Conservation (phyloP, 2,329 filamentous ascomycete species). For the Trichoderma atrobrunneum region DNA sequence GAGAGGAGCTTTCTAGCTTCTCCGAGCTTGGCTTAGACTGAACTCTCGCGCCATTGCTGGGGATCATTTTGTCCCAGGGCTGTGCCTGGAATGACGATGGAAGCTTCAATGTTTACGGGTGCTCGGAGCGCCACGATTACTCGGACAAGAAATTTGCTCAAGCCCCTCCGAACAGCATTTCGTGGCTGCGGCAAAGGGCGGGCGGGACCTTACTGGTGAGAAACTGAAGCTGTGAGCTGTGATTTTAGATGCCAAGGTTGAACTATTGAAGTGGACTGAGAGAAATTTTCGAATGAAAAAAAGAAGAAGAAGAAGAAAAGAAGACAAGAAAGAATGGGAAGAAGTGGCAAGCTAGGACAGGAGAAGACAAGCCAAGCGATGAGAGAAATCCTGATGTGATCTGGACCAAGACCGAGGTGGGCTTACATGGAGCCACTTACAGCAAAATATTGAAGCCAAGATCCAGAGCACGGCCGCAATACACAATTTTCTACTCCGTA, state of each 20-base stretch:
- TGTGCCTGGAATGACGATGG: constrained; percentile 1
- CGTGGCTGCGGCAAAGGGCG: constrained; percentile 1
- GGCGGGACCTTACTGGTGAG: not conserved
- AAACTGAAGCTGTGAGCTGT: not conserved
- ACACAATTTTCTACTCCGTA: not conserved
- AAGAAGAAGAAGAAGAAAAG: not conserved
- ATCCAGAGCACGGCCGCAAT: not conserved
- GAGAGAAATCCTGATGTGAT: not conserved
- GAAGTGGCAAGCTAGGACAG: not conserved
- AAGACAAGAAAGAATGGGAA: not conserved
- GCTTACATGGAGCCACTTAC: not conserved
- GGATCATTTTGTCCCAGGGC: not conserved
- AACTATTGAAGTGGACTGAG: not conserved
- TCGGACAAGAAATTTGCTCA: not conserved
- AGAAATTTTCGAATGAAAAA: not conserved
- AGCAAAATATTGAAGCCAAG: not conserved
- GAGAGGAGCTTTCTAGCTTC: not conserved
- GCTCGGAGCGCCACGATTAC: not conserved
- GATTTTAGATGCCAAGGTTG: not conserved
- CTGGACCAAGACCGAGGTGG: not conserved
- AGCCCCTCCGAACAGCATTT: not conserved
- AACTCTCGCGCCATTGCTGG: not conserved
- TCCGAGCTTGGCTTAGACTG: not conserved
- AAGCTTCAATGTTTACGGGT: not conserved
- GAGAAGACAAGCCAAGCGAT: not conserved